A percentile compares a stretch with the other conserved stretches of the same genome.
Evolutionary conservation across 495 filamentous ascomycete genomes (phyloP).

Genomic region (Penicillium daleae): DNA sequence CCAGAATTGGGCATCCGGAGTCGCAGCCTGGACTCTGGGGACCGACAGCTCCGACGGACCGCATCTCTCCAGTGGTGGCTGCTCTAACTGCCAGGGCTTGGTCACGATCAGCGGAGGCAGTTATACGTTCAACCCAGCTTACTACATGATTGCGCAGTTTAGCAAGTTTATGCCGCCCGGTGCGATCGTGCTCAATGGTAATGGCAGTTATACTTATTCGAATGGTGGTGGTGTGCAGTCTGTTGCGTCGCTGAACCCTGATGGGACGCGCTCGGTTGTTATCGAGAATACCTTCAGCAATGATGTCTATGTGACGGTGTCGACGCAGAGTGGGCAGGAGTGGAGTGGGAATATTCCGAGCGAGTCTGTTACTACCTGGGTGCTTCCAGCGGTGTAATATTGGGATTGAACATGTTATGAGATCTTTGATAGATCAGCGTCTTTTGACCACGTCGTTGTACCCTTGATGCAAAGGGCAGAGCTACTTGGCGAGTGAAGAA

Average conservation of each 20-base stretch:
- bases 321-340: constrained; percentile 46
- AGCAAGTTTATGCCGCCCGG: constrained; percentile 59
- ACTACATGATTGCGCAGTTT: constrained; percentile 62
- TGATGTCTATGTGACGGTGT: constrained; percentile 51
- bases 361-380: constrained; percentile 56
- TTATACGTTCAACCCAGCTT: constrained; percentile 52
- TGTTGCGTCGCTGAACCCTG: constrained; percentile 54
- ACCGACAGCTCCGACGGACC: constrained; percentile 55
- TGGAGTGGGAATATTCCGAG: constrained; percentile 55
- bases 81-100: constrained; percentile 52
- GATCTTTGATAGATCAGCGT: not conserved
- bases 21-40: constrained; percentile 58
- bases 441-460: not conserved
- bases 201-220: constrained; percentile 51
- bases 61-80: constrained; percentile 52
- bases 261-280: constrained; percentile 55
- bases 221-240: constrained; percentile 49
- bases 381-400: constrained; percentile 42
- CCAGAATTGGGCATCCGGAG: constrained; percentile 59
- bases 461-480: not conserved
- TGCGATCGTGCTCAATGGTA: constrained; percentile 48
- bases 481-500: not conserved
- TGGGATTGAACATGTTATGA: not conserved
- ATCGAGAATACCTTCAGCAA: constrained; percentile 58
- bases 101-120: constrained; percentile 50